Conservation (phyloP, 768 basidiomycete species). For the Tricholoma flavovirens region DNA sequence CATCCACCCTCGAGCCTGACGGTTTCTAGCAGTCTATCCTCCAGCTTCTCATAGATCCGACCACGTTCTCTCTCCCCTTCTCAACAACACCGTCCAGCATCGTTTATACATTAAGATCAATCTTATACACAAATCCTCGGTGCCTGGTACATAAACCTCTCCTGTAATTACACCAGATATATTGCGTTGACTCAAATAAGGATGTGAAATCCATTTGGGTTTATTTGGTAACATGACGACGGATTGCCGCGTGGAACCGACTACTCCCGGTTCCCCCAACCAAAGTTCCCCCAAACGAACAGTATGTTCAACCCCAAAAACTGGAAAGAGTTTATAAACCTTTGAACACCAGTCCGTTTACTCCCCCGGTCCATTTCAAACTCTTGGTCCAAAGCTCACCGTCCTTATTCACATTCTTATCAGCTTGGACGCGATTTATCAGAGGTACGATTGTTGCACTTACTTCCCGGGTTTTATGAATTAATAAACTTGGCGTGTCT, state of each 20-base stretch:
- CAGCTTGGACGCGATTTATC: slow-evolving; percentile 7
- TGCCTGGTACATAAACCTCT: not conserved
- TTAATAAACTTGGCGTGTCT: not conserved
- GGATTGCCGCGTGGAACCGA: slow-evolving; percentile 7
- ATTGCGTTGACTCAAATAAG: too few species aligned
- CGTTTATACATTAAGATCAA: not conserved
- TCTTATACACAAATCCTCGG: not conserved
- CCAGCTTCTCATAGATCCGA: not conserved
- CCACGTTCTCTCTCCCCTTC: not conserved
- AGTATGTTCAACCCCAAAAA: slow-evolving; percentile 15
- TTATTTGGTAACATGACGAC: not conserved
- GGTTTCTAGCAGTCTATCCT: not conserved
- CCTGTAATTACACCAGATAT: not conserved
- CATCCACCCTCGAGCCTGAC: not conserved
- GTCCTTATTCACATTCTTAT: not conserved
- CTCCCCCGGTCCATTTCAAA: slow-evolving; percentile 5
- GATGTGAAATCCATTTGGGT: not conserved
- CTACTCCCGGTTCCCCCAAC: slow-evolving; percentile 16
- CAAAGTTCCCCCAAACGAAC: slow-evolving; percentile 14
- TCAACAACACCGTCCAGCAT: not conserved
- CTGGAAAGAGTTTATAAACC: slow-evolving; percentile 25
- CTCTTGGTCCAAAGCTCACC: too few species aligned
- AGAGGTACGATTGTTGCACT: slow-evolving; percentile 31
- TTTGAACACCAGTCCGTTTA: slow-evolving; percentile 6
- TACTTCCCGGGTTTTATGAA: not conserved